phyloP scores from a whole-genome alignment of 1,284 basidiomycete genomes.

The Taiwanofungus camphoratus region DNA sequence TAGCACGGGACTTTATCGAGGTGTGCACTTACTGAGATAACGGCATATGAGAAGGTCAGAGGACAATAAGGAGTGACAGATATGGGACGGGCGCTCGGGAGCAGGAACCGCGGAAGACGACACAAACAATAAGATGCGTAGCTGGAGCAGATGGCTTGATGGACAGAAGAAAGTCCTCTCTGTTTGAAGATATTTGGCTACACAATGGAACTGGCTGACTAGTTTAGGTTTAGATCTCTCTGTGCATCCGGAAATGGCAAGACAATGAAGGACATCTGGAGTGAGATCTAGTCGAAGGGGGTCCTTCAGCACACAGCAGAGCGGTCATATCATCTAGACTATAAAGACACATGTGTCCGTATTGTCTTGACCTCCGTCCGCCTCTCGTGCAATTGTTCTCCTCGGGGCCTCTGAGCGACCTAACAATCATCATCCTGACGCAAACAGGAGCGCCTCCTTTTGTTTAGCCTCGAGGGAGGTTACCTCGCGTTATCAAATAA shows the following conservation, averaged over 20 bases:
- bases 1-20: slow-evolving; percentile 30
- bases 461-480: slow-evolving; percentile 28
- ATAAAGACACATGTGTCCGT: slow-evolving; percentile 52
- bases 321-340: slow-evolving; percentile 35
- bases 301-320: slow-evolving; percentile 37
- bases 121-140: slow-evolving; percentile 39
- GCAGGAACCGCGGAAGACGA: slow-evolving; percentile 23
- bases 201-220: slow-evolving; percentile 34
- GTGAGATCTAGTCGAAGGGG: slow-evolving; percentile 34
- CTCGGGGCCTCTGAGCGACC: slow-evolving; percentile 31
- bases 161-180: slow-evolving; percentile 17
- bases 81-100: slow-evolving; percentile 29
- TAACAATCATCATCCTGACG: slow-evolving; percentile 33
- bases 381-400: slow-evolving; percentile 59
- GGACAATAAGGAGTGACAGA: slow-evolving; percentile 28
- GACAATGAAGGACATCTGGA: slow-evolving; percentile 36
- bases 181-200: slow-evolving; percentile 34
- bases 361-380: slow-evolving; percentile 59
- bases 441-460: slow-evolving; percentile 25
- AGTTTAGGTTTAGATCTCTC: slow-evolving; percentile 33
- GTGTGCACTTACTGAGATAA: slow-evolving; percentile 21
- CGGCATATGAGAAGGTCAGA: slow-evolving; percentile 26
- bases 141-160: slow-evolving; percentile 21
- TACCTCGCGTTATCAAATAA: slow-evolving; percentile 25
- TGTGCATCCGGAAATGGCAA: slow-evolving; percentile 30